phyloP scores from a whole-genome alignment of 2,329 filamentous ascomycete genomes.

The Alternaria gaisen region DNA sequence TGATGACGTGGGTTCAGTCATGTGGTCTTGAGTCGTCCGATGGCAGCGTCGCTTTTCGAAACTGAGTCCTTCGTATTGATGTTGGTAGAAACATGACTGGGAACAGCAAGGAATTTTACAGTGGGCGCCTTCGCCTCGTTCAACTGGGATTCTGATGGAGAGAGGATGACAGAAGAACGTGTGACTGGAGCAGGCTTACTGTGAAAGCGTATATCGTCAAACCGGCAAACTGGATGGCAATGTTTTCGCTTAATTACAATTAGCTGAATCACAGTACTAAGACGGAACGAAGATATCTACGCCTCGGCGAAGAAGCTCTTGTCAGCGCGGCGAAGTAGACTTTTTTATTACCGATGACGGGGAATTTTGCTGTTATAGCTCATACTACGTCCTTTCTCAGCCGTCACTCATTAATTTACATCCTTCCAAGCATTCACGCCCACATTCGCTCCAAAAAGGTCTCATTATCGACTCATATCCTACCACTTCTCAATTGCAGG shows the following conservation, averaged over 20 bases:
- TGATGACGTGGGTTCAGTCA: neutral
- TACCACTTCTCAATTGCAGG: conserved; percentile 88
- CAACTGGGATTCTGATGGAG: rapidly evolving
- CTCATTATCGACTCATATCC: neutral
- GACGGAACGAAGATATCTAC: neutral
- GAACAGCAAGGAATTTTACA: too few species aligned
- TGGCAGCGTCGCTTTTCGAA: too few species aligned
- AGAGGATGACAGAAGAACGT: neutral
- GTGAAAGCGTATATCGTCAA: neutral
- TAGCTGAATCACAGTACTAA: neutral
- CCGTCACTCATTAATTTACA: neutral
- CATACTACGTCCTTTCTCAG: neutral
- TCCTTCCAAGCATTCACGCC: neutral
- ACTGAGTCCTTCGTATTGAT: neutral
- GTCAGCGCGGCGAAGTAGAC: too few species aligned
- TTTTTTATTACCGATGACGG: neutral
- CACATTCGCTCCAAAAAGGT: too few species aligned
- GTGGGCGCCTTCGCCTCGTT: too few species aligned
- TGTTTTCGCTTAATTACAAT: neutral
- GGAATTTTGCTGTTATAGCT: rapidly evolving
- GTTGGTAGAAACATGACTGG: too few species aligned
- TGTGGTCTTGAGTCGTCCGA: neutral
- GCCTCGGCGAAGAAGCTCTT: too few species aligned
- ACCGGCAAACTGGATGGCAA: neutral
- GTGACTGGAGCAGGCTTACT: neutral